These are phyloP conservation scores for Ceratobasidium sp. DNA, from an alignment of 1,284 basidiomycete genomes.

Conservation along the genomic window DNA sequence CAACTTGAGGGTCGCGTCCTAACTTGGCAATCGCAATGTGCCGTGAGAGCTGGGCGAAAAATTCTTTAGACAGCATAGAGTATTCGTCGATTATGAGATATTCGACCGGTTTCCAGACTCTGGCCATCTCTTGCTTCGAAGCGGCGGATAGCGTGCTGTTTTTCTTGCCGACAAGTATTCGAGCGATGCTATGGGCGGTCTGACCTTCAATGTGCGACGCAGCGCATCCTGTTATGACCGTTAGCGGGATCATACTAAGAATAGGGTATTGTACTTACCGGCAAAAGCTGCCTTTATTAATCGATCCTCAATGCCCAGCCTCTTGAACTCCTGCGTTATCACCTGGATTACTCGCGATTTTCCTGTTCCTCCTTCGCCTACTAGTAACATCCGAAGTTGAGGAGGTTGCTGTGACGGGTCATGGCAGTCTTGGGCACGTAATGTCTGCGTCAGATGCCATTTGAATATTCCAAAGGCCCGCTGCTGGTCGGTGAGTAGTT, in stretches of 20 bases:
- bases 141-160: background rate
- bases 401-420: background rate
- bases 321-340: constrained; percentile 50
- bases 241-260: too few species aligned
- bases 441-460: constrained; percentile 7
- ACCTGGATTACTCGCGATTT: constrained; percentile 60
- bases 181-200: constrained; percentile 54
- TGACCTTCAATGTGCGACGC: constrained; percentile 57
- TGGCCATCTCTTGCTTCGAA: constrained; percentile 1
- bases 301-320: constrained; percentile 7
- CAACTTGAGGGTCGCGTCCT: background rate
- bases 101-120: background rate
- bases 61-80: constrained; percentile 57
- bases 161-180: background rate
- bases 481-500: constrained; percentile 5
- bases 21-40: constrained; percentile 51
- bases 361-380: constrained; percentile 59
- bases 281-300: constrained; percentile 58
- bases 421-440: background rate
- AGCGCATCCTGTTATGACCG: constrained; percentile 46
- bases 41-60: constrained; percentile 53
- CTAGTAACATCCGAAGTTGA: constrained; percentile 56
- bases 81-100: constrained; percentile 58
- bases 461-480: constrained; percentile 40
- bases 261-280: constrained; percentile 52